Conservation (phyloP, 768 basidiomycete species). For the Phaeolepiota aurea region DNA sequence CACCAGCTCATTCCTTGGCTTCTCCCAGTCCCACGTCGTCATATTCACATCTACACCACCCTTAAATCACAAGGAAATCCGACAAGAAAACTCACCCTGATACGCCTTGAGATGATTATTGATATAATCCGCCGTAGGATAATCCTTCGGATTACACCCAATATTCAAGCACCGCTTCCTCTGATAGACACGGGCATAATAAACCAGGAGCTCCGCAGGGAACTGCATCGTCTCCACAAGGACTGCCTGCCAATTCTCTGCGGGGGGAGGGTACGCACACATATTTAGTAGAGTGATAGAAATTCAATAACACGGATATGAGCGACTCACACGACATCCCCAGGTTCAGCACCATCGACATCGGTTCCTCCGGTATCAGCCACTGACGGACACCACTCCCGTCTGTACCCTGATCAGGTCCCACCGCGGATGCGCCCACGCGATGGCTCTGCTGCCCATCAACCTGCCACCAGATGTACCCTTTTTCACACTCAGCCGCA, state of each 20-base stretch:
- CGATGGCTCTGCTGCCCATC: not conserved
- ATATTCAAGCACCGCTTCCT: conserved; percentile 44
- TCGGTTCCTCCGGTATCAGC: conserved; percentile 49
- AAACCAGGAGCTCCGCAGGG: conserved; percentile 63
- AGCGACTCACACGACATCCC: conserved; percentile 45
- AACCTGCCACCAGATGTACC: conserved; percentile 65
- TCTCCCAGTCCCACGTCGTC: conserved; percentile 32
- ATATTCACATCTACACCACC: conserved; percentile 27
- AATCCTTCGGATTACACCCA: conserved; percentile 58
- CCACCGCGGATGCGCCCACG: not conserved
- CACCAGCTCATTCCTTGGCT: conserved; percentile 37
- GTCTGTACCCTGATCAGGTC: conserved; percentile 13
- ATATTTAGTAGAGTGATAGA: conserved; percentile 1
- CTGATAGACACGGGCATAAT: conserved; percentile 83
- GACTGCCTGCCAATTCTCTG: conserved; percentile 60
- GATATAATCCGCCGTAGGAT: conserved; percentile 64
- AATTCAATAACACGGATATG: not conserved
- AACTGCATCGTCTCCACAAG: conserved; percentile 51
- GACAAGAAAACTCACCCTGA: conserved; percentile 33
- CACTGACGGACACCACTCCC: conserved; percentile 52
- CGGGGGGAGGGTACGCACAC: not conserved
- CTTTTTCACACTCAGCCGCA: conserved; percentile 14
- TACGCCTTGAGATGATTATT: conserved; percentile 47
- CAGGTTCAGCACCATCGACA: conserved; percentile 54
- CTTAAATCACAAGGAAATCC: conserved; percentile 1